These are phyloP conservation scores for Russula ochroleuca DNA, from an alignment of 768 basidiomycete species.

Conservation along the genomic window DNA sequence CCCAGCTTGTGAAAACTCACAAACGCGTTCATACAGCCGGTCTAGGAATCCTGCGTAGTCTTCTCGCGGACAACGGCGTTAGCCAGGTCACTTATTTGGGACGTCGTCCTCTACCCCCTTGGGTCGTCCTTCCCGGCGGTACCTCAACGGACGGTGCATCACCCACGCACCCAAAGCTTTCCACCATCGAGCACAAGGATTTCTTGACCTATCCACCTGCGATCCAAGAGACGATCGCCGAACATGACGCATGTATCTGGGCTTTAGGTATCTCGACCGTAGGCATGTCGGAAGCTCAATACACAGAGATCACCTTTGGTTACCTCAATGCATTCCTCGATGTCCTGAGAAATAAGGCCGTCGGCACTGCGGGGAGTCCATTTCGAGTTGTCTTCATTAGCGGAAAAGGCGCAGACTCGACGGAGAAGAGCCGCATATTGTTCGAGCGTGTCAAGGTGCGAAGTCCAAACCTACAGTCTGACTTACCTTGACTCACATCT, in stretches of 20 bases:
- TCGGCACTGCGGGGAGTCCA: conserved; percentile 26
- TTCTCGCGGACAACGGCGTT: conserved; percentile 24
- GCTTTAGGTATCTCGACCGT: conserved; percentile 27
- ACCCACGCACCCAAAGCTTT: conserved; percentile 27
- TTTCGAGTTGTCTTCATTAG: conserved; percentile 33
- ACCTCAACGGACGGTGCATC: conserved; percentile 1
- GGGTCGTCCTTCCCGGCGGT: conserved; percentile 21
- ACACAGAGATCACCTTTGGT: conserved; percentile 31
- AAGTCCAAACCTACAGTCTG: neutral
- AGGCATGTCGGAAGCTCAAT: conserved; percentile 25
- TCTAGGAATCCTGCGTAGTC: conserved; percentile 27
- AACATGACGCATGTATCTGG: conserved; percentile 32
- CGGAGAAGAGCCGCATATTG: conserved; percentile 28
- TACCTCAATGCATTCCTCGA: conserved; percentile 26
- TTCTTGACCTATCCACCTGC: conserved; percentile 27
- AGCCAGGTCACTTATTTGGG: conserved; percentile 30
- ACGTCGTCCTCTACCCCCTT: conserved; percentile 29
- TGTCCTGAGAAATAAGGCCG: conserved; percentile 15
- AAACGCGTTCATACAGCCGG: conserved; percentile 25
- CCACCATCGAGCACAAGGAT: conserved; percentile 26
- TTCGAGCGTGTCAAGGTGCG: conserved; percentile 32
- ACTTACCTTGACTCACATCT: neutral
- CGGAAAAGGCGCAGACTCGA: conserved; percentile 32
- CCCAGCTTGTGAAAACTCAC: neutral
- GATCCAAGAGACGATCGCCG: conserved; percentile 23